Base-by-base conservation (phyloP, 345 rosid species). In the Laguncularia racemosa region DNA sequence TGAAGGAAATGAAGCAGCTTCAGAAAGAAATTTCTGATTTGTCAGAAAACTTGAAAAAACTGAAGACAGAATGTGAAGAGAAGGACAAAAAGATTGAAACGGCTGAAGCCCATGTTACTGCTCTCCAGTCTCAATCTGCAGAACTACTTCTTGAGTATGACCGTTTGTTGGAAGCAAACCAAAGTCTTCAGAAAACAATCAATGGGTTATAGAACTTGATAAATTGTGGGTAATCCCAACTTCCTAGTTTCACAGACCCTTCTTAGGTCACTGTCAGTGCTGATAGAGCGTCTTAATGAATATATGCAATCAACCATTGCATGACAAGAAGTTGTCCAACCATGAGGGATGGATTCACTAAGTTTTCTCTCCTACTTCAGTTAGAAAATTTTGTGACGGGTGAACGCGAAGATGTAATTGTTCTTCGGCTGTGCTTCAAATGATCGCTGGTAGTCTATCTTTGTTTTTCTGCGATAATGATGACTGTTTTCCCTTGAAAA, bases 81-180 rank as follows among this genome's bases (percentile, higher is more conserved):
- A 91, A 84, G 75, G 90, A 81, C 69, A 79, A 74, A 65, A 71
- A 75, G 76, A 71, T 86, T 1, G 87, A 83, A 77, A 84, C 89
- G 13, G 91, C 93, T 2, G 96, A 88, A 67, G 78, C 82, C 5
- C 93, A 91, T 46, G 98, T 92, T 3, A 63, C 69, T 2, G 56
- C 88, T 47, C 98, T 92, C 21, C 96, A 89, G 65, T 84, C 86
- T 48, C 98, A 86, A 61, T 81, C 96, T 46, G 87, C 91, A 9
- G 98, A 88, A 61, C 60, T 92, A 4, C 78, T 92, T 45, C 86
- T 92, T 14, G 96, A 89, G 73, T 92, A 92, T 44, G 98, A 88
- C 52, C 81, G 84, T 26, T 64, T 92, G 43, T 65, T 92, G 46
- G 96, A 92, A 74, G 90, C 84, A 67, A 92, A 92, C 73, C 96